Conservation (phyloP, 192 early-diverging fungal genomes). For the Podila minutissima region DNA sequence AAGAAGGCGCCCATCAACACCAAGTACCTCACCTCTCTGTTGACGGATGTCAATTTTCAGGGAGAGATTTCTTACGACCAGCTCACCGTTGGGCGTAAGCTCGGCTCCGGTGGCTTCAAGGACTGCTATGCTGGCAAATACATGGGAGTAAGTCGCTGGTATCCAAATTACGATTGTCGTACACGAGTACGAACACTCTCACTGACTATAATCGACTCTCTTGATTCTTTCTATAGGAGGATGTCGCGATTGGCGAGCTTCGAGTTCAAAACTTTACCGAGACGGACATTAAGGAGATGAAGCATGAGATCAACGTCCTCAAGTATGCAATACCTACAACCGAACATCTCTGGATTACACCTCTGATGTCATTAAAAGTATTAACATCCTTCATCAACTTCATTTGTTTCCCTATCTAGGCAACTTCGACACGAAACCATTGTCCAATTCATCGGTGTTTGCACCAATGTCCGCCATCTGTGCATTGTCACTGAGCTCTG, state of each 20-base stretch:
- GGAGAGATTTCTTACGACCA: slow-evolving; percentile 71
- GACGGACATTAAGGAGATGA: slow-evolving; percentile 75
- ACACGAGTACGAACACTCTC: neutral
- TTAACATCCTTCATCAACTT: neutral
- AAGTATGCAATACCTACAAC: slow-evolving; percentile 55
- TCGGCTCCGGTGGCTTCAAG: slow-evolving; percentile 82
- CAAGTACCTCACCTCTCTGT: slow-evolving; percentile 57
- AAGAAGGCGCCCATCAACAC: slow-evolving; percentile 52
- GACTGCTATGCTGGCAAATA: slow-evolving; percentile 78
- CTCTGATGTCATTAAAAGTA: neutral
- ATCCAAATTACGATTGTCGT: neutral
- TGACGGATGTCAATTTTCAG: slow-evolving; percentile 53
- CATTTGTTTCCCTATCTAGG: slow-evolving; percentile 29
- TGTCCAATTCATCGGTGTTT: slow-evolving; percentile 77
- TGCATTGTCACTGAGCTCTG: slow-evolving; percentile 83
- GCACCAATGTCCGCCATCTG: slow-evolving; percentile 69
- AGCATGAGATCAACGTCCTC: slow-evolving; percentile 79
- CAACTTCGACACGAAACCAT: slow-evolving; percentile 83
- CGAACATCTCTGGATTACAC: neutral
- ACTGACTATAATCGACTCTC: neutral
- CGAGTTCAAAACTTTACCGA: slow-evolving; percentile 73
- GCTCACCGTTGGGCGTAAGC: slow-evolving; percentile 68
- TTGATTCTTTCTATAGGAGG: slow-evolving; percentile 46
- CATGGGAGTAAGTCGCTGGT: slow-evolving; percentile 54
- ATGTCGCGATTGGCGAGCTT: slow-evolving; percentile 78